These are phyloP conservation scores for Isoetes engelmannii DNA, from an alignment of 83 land plant species.

Conservation along the genomic window DNA sequence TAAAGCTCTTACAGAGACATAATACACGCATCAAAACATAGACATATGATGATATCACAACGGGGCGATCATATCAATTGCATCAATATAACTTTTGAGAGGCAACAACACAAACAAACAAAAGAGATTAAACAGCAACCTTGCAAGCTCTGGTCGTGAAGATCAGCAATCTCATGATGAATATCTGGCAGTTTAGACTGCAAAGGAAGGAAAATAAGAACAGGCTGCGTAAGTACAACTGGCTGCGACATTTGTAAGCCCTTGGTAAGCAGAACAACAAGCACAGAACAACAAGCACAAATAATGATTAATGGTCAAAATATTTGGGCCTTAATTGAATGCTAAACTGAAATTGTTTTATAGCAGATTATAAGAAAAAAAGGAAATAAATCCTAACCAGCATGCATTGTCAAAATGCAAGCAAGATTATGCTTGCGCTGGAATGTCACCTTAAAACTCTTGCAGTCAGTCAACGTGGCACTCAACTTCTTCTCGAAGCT, in stretches of 20 bases:
- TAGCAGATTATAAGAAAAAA: neutral
- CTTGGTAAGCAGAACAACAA: too few species aligned
- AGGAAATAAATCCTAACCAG: neutral
- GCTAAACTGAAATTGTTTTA: neutral
- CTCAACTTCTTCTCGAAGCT: constrained; percentile 21
- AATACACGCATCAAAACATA: neutral
- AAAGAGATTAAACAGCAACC: constrained; percentile 1
- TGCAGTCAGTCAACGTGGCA: constrained; percentile 16
- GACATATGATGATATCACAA: neutral
- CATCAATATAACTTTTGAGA: too few species aligned
- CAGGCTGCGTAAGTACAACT: neutral
- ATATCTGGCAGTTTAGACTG: constrained; percentile 17
- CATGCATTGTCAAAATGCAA: neutral
- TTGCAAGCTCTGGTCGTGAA: constrained; percentile 22
- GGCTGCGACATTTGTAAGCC: neutral
- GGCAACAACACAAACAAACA: neutral
- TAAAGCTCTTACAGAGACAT: neutral
- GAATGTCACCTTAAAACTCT: constrained; percentile 14
- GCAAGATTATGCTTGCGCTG: neutral
- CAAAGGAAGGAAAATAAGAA: neutral
- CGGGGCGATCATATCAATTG: neutral
- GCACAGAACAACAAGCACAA: too few species aligned
- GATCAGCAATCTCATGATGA: constrained; percentile 18
- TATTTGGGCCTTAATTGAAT: neutral
- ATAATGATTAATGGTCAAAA: neutral